Percentiles rank a stretch among this genome's conserved stretches.
Conservation (phyloP, 306 rosid species). For the Rosa rugosa region DNA sequence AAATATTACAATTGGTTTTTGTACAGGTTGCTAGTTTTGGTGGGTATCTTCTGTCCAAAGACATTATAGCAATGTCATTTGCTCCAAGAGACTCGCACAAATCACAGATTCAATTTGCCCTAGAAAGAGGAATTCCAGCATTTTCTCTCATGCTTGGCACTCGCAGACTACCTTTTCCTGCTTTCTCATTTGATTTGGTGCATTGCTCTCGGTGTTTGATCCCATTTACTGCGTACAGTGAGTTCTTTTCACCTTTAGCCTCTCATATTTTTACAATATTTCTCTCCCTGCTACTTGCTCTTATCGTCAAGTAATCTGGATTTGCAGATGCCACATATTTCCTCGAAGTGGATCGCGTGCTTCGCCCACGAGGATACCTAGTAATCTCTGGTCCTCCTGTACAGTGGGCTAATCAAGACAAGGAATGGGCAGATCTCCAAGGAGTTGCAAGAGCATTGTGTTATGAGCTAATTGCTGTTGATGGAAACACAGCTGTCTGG, state of each 20-base stretch:
- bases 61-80: constrained; percentile 79
- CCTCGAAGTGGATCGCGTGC: constrained; percentile 92
- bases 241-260: constrained; percentile 36
- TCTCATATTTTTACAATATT: constrained; percentile 13
- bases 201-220: constrained; percentile 97
- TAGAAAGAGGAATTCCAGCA: constrained; percentile 98
- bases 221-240: constrained; percentile 96
- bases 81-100: constrained; percentile 99
- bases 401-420: constrained; percentile 95
- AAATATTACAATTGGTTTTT: constrained; percentile 14
- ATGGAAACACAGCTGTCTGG: constrained; percentile 94
- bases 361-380: constrained; percentile 91
- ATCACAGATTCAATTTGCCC: constrained; percentile 93
- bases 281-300: constrained; percentile 24
- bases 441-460: constrained; percentile 89
- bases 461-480: constrained; percentile 87
- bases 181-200: constrained; percentile 83
- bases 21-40: constrained; percentile 98
- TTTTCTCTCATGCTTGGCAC: constrained; percentile 99
- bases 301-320: constrained; percentile 23
- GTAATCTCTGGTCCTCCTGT: constrained; percentile 99
- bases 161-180: constrained; percentile 92
- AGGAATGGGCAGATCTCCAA: constrained; percentile 99
- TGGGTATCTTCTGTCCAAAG: constrained; percentile 71
- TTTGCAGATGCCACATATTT: constrained; percentile 90